Conservation (phyloP, 768 basidiomycete species). For the Tricholoma sp. region DNA sequence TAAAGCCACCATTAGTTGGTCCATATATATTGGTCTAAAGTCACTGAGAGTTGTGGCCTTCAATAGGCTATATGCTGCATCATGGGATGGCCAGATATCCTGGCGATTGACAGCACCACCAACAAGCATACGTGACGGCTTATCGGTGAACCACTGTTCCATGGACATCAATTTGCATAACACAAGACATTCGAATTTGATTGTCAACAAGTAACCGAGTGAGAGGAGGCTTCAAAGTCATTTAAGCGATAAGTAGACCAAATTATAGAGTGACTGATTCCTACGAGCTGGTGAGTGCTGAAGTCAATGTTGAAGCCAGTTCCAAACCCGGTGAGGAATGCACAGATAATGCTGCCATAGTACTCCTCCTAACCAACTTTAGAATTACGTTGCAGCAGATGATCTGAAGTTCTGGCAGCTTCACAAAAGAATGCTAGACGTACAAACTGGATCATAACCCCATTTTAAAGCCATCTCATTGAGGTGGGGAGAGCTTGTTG, state of each 20-base stretch:
- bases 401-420: background rate
- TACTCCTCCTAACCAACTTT: conserved; percentile 55
- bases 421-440: conserved; percentile 12
- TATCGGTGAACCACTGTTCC: conserved; percentile 8
- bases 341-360: conserved; percentile 38
- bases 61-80: conserved; percentile 37
- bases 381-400: background rate
- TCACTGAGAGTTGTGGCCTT: too few relatives aligned
- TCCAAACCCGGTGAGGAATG: conserved; percentile 43
- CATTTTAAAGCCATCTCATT: conserved; percentile 32
- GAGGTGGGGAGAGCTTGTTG: conserved; percentile 25
- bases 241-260: background rate
- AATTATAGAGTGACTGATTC: conserved; percentile 43
- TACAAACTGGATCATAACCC: conserved; percentile 40
- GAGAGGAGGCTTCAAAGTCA: conserved; percentile 31
- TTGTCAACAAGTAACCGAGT: conserved; percentile 32
- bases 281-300: conserved; percentile 39
- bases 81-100: conserved; percentile 46
- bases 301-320: conserved; percentile 49
- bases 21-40: too few relatives aligned
- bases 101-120: conserved; percentile 33
- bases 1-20: too few relatives aligned
- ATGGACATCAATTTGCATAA: conserved; percentile 44
- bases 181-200: conserved; percentile 35
- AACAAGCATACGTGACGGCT: conserved; percentile 19